Conservation (phyloP, 305 asterid genomes). For the Solanum aculeatissimum region DNA sequence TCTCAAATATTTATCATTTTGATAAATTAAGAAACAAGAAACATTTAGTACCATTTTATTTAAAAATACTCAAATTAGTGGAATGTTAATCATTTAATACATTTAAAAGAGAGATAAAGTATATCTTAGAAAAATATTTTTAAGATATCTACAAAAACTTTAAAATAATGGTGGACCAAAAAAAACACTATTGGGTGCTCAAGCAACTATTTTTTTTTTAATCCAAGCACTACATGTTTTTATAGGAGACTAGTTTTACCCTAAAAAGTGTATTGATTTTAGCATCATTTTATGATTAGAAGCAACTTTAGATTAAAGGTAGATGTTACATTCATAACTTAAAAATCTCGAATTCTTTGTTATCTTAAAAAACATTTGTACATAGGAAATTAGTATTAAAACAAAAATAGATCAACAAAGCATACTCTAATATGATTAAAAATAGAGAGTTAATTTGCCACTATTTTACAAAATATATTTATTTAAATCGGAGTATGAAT, state of each 20-base stretch:
- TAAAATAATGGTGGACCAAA: not conserved
- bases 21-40: not conserved
- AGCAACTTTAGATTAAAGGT: not conserved
- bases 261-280: not conserved
- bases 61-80: not conserved
- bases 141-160: not conserved
- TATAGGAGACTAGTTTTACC: not conserved
- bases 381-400: not conserved
- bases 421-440: not conserved
- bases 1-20: not conserved
- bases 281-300: not conserved
- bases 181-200: not conserved
- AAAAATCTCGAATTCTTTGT: not conserved
- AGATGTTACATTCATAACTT: not conserved
- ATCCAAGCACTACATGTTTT: not conserved
- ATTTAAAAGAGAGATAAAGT: not conserved
- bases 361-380: not conserved
- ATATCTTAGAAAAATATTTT: not conserved
- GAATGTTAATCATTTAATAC: not conserved
- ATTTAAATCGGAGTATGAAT: not conserved
- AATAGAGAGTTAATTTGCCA: accelerated
- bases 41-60: not conserved
- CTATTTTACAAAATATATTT: not conserved
- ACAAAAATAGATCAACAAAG: not conserved
- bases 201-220: not conserved